Conservation (phyloP, 2,329 filamentous ascomycete species). For the Aspergillus luchuensis region DNA sequence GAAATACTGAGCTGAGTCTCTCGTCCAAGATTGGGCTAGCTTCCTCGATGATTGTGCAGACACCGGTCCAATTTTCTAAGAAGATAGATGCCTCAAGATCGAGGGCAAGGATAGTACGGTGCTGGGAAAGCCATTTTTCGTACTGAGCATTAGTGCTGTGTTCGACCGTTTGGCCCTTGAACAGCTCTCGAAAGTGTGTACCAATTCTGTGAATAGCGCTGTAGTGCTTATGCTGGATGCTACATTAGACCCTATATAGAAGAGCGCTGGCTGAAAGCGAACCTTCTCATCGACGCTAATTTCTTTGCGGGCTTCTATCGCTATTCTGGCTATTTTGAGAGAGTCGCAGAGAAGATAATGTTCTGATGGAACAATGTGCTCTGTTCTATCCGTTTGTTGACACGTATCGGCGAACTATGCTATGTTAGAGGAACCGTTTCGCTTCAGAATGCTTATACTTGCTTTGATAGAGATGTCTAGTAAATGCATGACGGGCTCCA, state of each 20-base stretch:
- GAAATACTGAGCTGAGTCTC: conserved; percentile 64
- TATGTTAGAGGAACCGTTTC: conserved; percentile 35
- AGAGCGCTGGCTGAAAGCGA: no score
- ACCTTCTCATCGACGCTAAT: conserved; percentile 43
- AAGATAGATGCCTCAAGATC: conserved; percentile 75
- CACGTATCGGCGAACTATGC: conserved; percentile 46
- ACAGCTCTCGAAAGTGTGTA: conserved; percentile 55
- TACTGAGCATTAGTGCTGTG: conserved; percentile 46
- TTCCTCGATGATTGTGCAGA: conserved; percentile 61
- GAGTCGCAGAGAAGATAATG: conserved; percentile 72
- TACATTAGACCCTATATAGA: conserved; percentile 17
- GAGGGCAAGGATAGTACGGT: conserved; percentile 69
- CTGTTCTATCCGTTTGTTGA: conserved; percentile 21
- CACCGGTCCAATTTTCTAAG: conserved; percentile 67
- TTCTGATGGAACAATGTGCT: conserved; percentile 54
- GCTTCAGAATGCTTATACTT: background rate
- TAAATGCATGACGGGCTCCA: conserved; percentile 59
- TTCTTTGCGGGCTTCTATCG: conserved; percentile 52
- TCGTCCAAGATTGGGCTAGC: conserved; percentile 27
- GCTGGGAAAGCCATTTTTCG: conserved; percentile 61
- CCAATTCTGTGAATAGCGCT: conserved; percentile 62
- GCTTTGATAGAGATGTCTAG: conserved; percentile 49
- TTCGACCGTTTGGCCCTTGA: conserved; percentile 43
- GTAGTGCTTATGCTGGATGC: conserved; percentile 61
- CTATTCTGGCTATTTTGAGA: conserved; percentile 53